Percentiles rank a stretch among this genome's conserved stretches.
These are phyloP conservation scores for Beauveria bassiana DNA, from an alignment of 2,329 filamentous ascomycete species.

Conservation along the genomic window DNA sequence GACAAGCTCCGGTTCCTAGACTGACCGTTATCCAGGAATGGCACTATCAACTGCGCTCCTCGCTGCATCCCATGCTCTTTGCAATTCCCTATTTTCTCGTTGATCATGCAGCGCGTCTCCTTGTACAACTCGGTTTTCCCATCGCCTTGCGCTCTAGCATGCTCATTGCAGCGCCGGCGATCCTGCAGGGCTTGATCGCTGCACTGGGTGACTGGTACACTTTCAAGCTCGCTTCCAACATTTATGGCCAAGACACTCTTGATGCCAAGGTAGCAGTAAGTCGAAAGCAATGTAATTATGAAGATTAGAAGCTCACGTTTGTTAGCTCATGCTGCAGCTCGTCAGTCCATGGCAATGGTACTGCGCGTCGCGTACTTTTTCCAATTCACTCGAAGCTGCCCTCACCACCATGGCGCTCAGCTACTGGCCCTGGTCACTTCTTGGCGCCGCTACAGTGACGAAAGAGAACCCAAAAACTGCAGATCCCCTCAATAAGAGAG, in stretches of 20 bases:
- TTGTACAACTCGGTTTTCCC: conserved; percentile 37
- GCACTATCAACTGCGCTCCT: conserved; percentile 78
- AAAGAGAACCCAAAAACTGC: conserved; percentile 32
- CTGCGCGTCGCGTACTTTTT: conserved; percentile 85
- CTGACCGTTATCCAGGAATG: conserved; percentile 63
- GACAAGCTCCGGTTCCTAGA: not conserved
- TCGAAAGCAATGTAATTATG: not conserved
- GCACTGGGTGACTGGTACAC: conserved; percentile 78
- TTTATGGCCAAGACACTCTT: conserved; percentile 61
- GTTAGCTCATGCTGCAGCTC: conserved; percentile 30
- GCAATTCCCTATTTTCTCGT: conserved; percentile 62
- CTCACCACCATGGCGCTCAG: conserved; percentile 73
- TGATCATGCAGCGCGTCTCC: conserved; percentile 45
- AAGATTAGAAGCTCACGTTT: not conserved
- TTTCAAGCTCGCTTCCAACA: conserved; percentile 67
- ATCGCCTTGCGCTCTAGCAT: conserved; percentile 53
- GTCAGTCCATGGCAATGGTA: conserved; percentile 82
- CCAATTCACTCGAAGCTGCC: conserved; percentile 88
- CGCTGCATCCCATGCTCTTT: conserved; percentile 84
- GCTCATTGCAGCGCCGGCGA: conserved; percentile 64
- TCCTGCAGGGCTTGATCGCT: conserved; percentile 70
- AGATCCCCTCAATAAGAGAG: conserved; percentile 15
- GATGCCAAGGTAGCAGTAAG: conserved; percentile 64
- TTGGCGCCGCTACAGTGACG: conserved; percentile 32
- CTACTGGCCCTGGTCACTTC: conserved; percentile 79